phyloP scores from a whole-genome alignment of 371 early-diverging fungal species.

The Catenaria anguillulae region DNA sequence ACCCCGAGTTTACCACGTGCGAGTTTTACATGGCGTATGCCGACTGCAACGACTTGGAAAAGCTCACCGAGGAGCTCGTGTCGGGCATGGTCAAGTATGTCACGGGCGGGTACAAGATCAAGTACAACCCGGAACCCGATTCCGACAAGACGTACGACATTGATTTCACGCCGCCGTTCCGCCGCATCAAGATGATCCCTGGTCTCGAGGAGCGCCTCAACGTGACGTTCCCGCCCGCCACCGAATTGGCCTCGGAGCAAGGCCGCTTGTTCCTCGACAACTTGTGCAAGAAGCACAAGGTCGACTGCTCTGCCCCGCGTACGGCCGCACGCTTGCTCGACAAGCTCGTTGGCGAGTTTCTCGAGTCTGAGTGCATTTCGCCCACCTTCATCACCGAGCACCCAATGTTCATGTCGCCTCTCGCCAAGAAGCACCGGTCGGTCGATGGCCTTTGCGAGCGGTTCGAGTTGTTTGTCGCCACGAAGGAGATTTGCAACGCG shows the following conservation, averaged over 20 bases:
- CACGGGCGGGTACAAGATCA: conserved; percentile 73
- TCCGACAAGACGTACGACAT: conserved; percentile 56
- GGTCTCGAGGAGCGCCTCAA: conserved; percentile 82
- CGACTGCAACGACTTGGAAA: conserved; percentile 92
- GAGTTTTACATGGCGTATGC: conserved; percentile 99
- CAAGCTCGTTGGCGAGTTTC: conserved; percentile 95
- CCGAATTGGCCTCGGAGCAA: conserved; percentile 61
- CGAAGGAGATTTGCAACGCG: conserved; percentile 98
- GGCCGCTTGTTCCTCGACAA: conserved; percentile 77
- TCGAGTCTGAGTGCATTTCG: conserved; percentile 87
- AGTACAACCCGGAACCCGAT: conserved; percentile 87
- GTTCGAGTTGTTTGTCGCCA: conserved; percentile 98
- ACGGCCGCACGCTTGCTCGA: conserved; percentile 93
- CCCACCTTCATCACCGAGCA: conserved; percentile 98
- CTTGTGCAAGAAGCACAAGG: conserved; percentile 78
- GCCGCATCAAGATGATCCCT: conserved; percentile 83
- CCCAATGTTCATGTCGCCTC: conserved; percentile 98
- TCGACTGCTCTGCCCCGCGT: conserved; percentile 89
- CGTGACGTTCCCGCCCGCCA: conserved; percentile 79
- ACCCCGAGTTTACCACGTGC: conserved; percentile 99
- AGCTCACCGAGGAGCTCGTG: conserved; percentile 86
- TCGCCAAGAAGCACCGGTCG: conserved; percentile 96
- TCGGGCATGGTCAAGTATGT: conserved; percentile 83
- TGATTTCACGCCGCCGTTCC: conserved; percentile 96
- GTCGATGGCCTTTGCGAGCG: conserved; percentile 92